These are phyloP conservation scores for Elongisporangium undulatum DNA, from an alignment of 352 stramenopile genomes.

Conservation along the genomic window DNA sequence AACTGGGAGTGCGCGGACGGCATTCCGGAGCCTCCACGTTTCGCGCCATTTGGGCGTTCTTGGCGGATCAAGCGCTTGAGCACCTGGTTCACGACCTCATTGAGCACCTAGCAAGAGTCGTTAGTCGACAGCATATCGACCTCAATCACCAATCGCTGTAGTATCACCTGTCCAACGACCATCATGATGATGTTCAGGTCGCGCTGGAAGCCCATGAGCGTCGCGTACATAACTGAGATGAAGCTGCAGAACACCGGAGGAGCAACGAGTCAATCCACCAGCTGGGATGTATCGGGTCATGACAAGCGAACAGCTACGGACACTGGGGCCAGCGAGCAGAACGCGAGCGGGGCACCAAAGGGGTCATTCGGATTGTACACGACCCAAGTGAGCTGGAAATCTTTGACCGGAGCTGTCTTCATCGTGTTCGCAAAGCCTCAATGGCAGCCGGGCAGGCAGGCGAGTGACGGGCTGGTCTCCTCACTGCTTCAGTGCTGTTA, in stretches of 20 bases:
- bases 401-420: slow-evolving; percentile 14
- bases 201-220: slow-evolving; percentile 70
- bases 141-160: not conserved
- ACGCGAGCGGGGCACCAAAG: slow-evolving; percentile 55
- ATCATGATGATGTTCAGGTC: slow-evolving; percentile 73
- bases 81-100: slow-evolving; percentile 72
- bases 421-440: slow-evolving; percentile 1
- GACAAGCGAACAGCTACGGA: slow-evolving; percentile 12
- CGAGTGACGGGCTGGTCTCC: not conserved
- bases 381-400: slow-evolving; percentile 84
- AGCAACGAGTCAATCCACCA: not conserved
- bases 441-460: not conserved
- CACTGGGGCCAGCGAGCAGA: slow-evolving; percentile 76
- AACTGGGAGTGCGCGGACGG: slow-evolving; percentile 82
- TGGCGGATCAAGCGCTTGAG: slow-evolving; percentile 77
- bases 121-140: not conserved
- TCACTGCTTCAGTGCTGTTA: not conserved
- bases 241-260: slow-evolving; percentile 38
- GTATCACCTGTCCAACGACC: slow-evolving; percentile 57
- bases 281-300: not conserved
- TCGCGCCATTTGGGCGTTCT: slow-evolving; percentile 53
- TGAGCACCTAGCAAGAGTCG: slow-evolving; percentile 41
- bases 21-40: slow-evolving; percentile 67
- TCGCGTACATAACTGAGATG: slow-evolving; percentile 81
- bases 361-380: slow-evolving; percentile 75